Base-by-base conservation (phyloP, 371 early-diverging fungal species). In the Mucor plumbeus region DNA sequence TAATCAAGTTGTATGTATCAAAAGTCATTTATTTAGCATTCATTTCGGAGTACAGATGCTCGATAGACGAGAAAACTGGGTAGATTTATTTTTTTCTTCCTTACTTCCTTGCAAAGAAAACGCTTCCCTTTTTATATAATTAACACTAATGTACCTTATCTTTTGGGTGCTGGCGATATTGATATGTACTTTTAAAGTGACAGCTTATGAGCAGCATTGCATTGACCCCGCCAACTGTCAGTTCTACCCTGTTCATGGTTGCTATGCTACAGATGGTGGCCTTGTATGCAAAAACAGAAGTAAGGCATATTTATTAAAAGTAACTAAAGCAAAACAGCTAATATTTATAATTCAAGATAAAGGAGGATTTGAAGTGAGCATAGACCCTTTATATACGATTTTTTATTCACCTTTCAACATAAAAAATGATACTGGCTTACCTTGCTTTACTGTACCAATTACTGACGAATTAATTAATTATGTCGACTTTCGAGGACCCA, bases 181-280 rank as follows among this genome's bases (percentile, higher is more conserved):
- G 38, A 10, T 59, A 59, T 59, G 38, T 54, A 41, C 35, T 33
- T 39, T 38, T 36, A 7, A 56, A 17, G 36, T 58, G 14, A 19
- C 40, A 38, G 66, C 69, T 6, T 48, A 41, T 54, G 69, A 69
- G 33, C 73, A 69, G 19, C 79, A 78, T 61, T 83, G 83, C 63
- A 68, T 72, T 38, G 80, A 77, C 60, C 78, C 79, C 13, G 66
- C 74, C 17, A 75, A 80, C 54, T 83, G 83, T 67, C 80, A 74
- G 15, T 71, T 80, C 35, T 83, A 78, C 53, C 83, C 83, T 36
- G 50, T 78, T 7, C 77, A 83, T 40, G 68, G 73, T 19, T 83
- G 83, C 61, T 83, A 75, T 68, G 83, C 83, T 9, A 77, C 78
- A 43, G 69, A 75, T 1, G 61, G 57, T 44, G 83, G 83, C 1